Conservation (phyloP, 2,329 filamentous ascomycete genomes). For the Pyrenochaeta sp. region DNA sequence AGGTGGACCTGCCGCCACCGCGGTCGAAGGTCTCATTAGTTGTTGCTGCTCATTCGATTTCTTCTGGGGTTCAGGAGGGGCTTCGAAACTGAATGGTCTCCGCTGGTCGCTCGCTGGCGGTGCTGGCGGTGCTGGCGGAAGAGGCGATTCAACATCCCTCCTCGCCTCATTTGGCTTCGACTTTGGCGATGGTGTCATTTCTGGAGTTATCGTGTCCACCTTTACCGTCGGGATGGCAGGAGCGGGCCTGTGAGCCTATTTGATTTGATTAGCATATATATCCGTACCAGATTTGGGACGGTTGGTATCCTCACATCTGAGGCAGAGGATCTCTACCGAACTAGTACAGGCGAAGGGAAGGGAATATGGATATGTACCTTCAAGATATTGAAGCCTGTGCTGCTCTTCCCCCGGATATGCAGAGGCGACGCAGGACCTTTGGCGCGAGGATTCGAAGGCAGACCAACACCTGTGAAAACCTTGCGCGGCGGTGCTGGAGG, state of each 20-base stretch:
- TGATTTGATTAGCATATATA: background rate
- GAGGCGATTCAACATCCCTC: conserved; percentile 27
- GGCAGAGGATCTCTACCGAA: conserved; percentile 22
- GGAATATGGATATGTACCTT: conserved; percentile 44
- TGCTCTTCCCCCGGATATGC: conserved; percentile 48
- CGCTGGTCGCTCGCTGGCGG: conserved; percentile 22
- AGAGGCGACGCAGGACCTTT: conserved; percentile 32
- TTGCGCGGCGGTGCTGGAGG: conserved; percentile 32
- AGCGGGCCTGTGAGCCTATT: conserved; percentile 32
- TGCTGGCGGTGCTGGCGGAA: conserved; percentile 31
- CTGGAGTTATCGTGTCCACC: conserved; percentile 38
- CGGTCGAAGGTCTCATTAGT: conserved; percentile 1
- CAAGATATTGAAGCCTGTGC: conserved; percentile 48
- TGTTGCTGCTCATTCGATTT: conserved; percentile 2
- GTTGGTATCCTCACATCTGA: conserved; percentile 15
- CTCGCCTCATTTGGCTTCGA: conserved; percentile 24
- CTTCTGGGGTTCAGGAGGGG: conserved; percentile 11
- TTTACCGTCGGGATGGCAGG: conserved; percentile 23
- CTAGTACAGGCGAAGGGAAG: conserved; percentile 29
- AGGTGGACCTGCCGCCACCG: conserved; percentile 9
- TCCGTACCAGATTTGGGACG: background rate
- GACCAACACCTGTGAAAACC: conserved; percentile 32
- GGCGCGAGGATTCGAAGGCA: conserved; percentile 42
- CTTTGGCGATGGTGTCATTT: conserved; percentile 40
- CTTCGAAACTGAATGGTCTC: conserved; percentile 40